Percentiles rank a stretch among this genome's conserved stretches.
phyloP scores from a whole-genome alignment of 257 asterid genomes.

The Solanum medicagineum region DNA sequence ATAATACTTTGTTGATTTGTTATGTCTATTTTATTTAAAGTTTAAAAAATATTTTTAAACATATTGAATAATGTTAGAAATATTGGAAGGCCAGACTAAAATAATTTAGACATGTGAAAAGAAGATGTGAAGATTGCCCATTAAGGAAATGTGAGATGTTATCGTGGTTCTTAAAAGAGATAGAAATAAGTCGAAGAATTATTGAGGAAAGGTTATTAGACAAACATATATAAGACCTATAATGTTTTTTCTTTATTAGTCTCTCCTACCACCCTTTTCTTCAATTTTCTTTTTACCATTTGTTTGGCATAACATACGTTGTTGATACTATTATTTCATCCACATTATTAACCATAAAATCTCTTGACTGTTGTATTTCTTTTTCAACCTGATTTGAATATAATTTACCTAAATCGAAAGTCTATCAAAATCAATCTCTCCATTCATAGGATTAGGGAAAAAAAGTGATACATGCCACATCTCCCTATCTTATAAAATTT shows the following conservation, averaged over 20 bases:
- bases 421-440: not conserved
- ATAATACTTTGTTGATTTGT: no score
- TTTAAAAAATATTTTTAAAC: no score
- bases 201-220: not conserved
- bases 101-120: not conserved
- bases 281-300: not conserved
- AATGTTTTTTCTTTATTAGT: not conserved
- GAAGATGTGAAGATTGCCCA: not conserved
- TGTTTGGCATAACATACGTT: not conserved
- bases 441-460: not conserved
- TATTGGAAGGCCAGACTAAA: no score
- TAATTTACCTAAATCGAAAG: not conserved
- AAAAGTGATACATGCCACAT: not conserved
- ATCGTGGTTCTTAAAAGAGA: not conserved
- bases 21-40: no score
- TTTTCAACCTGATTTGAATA: not conserved
- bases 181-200: accelerated
- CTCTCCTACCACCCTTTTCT: not conserved
- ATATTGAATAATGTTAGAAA: no score
- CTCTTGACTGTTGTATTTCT: not conserved
- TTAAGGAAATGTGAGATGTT: no score
- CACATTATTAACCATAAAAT: not conserved
- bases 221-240: not conserved
- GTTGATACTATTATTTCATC: not conserved
- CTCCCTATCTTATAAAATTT: not conserved